Percentiles rank a stretch among this genome's conserved stretches.
Conservation (phyloP, 2,329 filamentous ascomycete genomes). For the Diaporthe australafricana region DNA sequence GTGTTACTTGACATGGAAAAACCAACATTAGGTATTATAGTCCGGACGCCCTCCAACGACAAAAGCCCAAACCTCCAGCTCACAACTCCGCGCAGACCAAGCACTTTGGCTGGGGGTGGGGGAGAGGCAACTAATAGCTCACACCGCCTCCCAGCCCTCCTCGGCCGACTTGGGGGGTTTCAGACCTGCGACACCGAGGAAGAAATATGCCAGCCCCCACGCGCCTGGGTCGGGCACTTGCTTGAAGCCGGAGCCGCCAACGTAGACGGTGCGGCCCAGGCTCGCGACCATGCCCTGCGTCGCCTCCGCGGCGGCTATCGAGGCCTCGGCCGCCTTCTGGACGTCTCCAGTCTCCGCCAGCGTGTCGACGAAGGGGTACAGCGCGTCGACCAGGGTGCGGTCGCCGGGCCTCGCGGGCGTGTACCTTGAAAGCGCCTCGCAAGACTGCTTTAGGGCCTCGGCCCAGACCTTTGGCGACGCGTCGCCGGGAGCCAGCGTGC, state of each 20-base stretch:
- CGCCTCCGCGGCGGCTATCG: conserved; percentile 79
- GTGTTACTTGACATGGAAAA: conserved; percentile 21
- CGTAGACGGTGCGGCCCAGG: conserved; percentile 85
- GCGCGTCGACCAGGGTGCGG: conserved; percentile 88
- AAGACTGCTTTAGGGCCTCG: conserved; percentile 77
- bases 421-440: conserved; percentile 80
- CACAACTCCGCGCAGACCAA: conserved; percentile 30
- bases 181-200: conserved; percentile 76
- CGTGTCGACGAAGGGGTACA: conserved; percentile 86
- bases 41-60: conserved; percentile 21
- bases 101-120: background rate
- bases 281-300: conserved; percentile 95
- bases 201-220: conserved; percentile 81
- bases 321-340: conserved; percentile 79
- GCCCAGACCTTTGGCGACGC: conserved; percentile 62
- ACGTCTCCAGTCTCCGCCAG: conserved; percentile 75
- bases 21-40: conserved; percentile 24
- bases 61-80: conserved; percentile 22
- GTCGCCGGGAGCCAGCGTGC: conserved; percentile 53
- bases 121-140: background rate
- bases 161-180: conserved; percentile 55
- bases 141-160: conserved; percentile 50
- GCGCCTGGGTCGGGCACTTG: conserved; percentile 78
- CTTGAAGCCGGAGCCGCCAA: conserved; percentile 80
- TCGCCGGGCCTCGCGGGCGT: conserved; percentile 92